Evolutionary conservation across 2,329 filamentous ascomycete genomes (phyloP), one percentile per base, ranked within the genome.

Genomic region (Didymella keratinophila): DNA sequence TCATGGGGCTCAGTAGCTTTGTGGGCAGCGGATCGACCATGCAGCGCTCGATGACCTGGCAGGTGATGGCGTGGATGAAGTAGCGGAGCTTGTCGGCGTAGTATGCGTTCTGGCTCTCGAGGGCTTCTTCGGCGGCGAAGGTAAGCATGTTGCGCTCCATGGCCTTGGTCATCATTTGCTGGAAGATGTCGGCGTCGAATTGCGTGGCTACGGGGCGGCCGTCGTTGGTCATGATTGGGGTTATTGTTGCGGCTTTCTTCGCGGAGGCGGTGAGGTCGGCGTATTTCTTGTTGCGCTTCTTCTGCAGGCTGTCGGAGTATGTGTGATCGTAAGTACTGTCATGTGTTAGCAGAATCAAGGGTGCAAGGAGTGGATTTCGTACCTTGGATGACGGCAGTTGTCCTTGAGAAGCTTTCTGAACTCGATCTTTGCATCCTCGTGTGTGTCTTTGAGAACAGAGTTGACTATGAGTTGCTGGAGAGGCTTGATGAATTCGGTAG

Each of bases 321-420:
- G 82, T 63, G 16, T 80, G 71, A 39, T 86, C 84, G 61, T 86
- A 86, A 0, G 83, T 87, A 34, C 85, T 83, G 0, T 11, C 12
- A 12, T 16, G 4, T 11, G 30, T 32, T 16, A 32, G 30, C 10
- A 4, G 5, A 11, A 32, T 16, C n/a, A 6, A 5, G 4, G 2
- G 12, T 14, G 12, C 4, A 32, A 2, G 5, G 12, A 32, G 4
- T 3, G 6, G 4, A 32, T 16, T 32, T 5, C 14, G 4, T 32
- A 32, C 30, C 30, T 32, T 14, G 82, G 83, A 62, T 85, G 81
- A 0, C 77, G 66, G 9, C 71, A 69, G 60, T 76, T 81, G 71
- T 83, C 81, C 11, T 71, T 65, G 0, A 88, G 68, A 2, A 88
- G 65, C 49, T 83, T 78, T 0, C 57, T 51, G 1, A 80, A 71